Evolutionary conservation across 306 rosid genomes (phyloP), one percentile per base, ranked within the genome.

Genomic region (Psophocarpus tetragonolobus): DNA sequence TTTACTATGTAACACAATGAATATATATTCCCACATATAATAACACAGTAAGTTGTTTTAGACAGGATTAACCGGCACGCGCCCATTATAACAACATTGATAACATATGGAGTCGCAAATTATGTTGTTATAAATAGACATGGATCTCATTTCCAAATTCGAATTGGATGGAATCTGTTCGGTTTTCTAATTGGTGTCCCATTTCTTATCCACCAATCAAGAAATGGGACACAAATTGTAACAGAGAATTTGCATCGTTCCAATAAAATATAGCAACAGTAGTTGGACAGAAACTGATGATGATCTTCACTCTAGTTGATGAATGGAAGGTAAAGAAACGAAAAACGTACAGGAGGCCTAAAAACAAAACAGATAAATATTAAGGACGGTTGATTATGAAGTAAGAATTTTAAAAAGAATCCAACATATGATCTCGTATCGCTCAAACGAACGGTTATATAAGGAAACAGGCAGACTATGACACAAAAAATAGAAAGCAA

Each of bases 291-390:
- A 70, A 75, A 29, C 27, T 64, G 56, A 20, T 8, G 33, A 18
- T 29, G 41, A 29, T 60, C 61, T 57, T 56, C 48, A 58, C 57
- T 75, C 80, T 71, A 68, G 44, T 75, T 26, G 51, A 50, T 33
- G 56, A 72, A 38, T 33, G 56, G 65, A 56, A 56, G 60, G 47
- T 45, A 12, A 23, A 56, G n/a, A 74, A 21, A 23, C 5, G 41
- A 68, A 53, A 77, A 69, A 61, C 6, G 26, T 57, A 65, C 67
- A 48, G 15, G 45, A 81, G 20, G 18, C 75, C 81, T 58, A 77
- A 35, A 74, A 73, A 71, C 42, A 66, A 84, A 76, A 65, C 53
- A 71, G 24, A 73, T 14, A 57, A 6, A 76, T 71, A 76, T 58
- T 48, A 71, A 75, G 33, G 35, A 70, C 12, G 24, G 41, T 80